These are phyloP conservation scores for Ichthyophthirius multifiliis DNA, from an alignment of 169 alveolate species.

Conservation along the genomic window DNA sequence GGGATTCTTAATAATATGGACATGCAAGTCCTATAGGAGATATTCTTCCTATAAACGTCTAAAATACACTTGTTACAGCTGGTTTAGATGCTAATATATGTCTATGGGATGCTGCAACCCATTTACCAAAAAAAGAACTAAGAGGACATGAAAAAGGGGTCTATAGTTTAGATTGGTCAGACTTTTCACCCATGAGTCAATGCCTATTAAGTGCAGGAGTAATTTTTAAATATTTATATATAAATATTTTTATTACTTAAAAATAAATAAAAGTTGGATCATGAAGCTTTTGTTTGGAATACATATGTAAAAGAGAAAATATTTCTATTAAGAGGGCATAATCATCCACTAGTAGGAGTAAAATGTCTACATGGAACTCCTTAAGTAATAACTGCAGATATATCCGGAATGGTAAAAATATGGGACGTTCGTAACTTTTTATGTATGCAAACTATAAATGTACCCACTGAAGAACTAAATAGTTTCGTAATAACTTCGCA, in stretches of 20 bases:
- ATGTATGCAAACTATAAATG: slow-evolving; percentile 71
- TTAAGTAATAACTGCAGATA: slow-evolving; percentile 83
- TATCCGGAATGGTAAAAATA: slow-evolving; percentile 81
- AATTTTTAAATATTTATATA: background rate
- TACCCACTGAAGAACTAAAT: slow-evolving; percentile 67
- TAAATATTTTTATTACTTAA: background rate
- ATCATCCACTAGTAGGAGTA: slow-evolving; percentile 79
- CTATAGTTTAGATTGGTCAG: slow-evolving; percentile 70
- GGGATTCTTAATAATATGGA: slow-evolving; percentile 40
- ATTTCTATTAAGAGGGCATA: slow-evolving; percentile 75
- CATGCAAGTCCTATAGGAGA: slow-evolving; percentile 43
- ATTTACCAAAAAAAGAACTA: slow-evolving; percentile 36
- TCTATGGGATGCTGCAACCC: slow-evolving; percentile 46
- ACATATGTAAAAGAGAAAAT: slow-evolving; percentile 72
- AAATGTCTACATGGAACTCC: slow-evolving; percentile 69
- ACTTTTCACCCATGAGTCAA: slow-evolving; percentile 43
- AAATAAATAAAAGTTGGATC: slow-evolving; percentile 40
- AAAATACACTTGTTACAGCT: slow-evolving; percentile 35
- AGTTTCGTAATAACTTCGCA: slow-evolving; percentile 55
- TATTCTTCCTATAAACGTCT: slow-evolving; percentile 23
- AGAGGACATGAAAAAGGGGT: slow-evolving; percentile 68
- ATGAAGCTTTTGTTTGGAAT: slow-evolving; percentile 74
- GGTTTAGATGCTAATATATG: slow-evolving; percentile 48
- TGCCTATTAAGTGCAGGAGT: slow-evolving; percentile 68
- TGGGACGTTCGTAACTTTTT: slow-evolving; percentile 83